Percentiles rank a stretch among this genome's conserved stretches.
These are phyloP conservation scores for Botrytis cinerea DNA, from an alignment of 2,329 filamentous ascomycete genomes.

Conservation along the genomic window DNA sequence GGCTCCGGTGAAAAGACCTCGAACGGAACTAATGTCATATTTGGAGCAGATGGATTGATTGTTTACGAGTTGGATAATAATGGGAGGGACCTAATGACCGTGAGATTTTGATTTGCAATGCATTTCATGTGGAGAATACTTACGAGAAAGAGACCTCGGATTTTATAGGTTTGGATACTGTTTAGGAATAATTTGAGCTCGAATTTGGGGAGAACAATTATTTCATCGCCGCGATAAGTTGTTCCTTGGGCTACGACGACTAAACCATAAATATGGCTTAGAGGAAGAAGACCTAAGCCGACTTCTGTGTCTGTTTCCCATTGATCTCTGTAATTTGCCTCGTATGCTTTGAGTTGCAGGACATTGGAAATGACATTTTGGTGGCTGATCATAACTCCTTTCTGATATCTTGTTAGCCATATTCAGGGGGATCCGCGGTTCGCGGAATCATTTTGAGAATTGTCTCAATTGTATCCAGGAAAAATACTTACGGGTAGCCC, in stretches of 20 bases:
- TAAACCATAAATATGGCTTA: slow-evolving; percentile 82
- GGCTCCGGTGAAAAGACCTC: slow-evolving; percentile 69
- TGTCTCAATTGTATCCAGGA: neutral
- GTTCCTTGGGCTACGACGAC: slow-evolving; percentile 68
- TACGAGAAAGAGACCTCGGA: slow-evolving; percentile 67
- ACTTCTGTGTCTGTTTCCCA: slow-evolving; percentile 31
- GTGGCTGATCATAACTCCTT: slow-evolving; percentile 88
- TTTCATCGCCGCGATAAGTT: slow-evolving; percentile 70
- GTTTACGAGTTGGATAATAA: slow-evolving; percentile 75
- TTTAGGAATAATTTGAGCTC: slow-evolving; percentile 66
- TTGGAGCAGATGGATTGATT: slow-evolving; percentile 60
- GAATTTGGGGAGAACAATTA: slow-evolving; percentile 74
- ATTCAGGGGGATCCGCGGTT: neutral
- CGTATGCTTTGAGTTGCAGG: slow-evolving; percentile 48
- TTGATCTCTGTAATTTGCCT: slow-evolving; percentile 52
- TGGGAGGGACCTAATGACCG: slow-evolving; percentile 67
- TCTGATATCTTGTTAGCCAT: slow-evolving; percentile 45
- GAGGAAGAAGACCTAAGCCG: slow-evolving; percentile 74
- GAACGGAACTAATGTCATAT: slow-evolving; percentile 71
- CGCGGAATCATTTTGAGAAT: neutral
- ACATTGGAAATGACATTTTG: slow-evolving; percentile 78
- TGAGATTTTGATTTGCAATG: neutral
- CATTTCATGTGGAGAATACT: slow-evolving; percentile 33
- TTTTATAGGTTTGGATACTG: slow-evolving; percentile 68
- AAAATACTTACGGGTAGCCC: slow-evolving; percentile 62